A percentile compares a stretch with the other conserved stretches of the same genome.
Conservation (phyloP, 148 eudicot genomes). For the Heliosperma pusillum region DNA sequence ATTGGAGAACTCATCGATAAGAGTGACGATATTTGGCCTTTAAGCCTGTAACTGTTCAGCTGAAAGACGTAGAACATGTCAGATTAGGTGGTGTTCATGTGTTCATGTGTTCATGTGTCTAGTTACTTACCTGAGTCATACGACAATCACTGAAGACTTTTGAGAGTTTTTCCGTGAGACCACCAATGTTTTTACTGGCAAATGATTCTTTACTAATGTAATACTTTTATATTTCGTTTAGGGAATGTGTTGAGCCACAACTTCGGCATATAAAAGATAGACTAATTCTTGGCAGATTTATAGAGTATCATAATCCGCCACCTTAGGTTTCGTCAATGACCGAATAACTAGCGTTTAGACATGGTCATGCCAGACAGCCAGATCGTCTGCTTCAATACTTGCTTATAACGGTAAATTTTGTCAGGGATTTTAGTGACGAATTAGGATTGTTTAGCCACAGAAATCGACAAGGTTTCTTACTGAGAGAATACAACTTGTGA, state of each 20-base stretch:
- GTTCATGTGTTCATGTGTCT: neutral
- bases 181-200: neutral
- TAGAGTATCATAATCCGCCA: neutral
- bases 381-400: too few relatives aligned
- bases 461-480: too few relatives aligned
- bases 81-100: neutral
- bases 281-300: neutral
- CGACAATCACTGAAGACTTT: neutral
- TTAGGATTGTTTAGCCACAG: too few relatives aligned
- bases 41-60: neutral
- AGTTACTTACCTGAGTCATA: neutral
- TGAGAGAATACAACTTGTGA: too few relatives aligned
- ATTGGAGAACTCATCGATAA: constrained; percentile 4
- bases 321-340: neutral
- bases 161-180: neutral
- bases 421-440: too few relatives aligned
- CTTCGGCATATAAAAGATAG: neutral
- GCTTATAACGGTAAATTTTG: too few relatives aligned
- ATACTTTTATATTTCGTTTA: neutral
- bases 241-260: neutral
- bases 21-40: constrained; percentile 17
- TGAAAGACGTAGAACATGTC: constrained; percentile 1
- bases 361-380: too few relatives aligned
- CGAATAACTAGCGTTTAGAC: neutral
- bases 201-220: neutral